These are phyloP conservation scores for Raffaelea ambrosiae DNA, from an alignment of 2,329 filamentous ascomycete species.

Conservation along the genomic window DNA sequence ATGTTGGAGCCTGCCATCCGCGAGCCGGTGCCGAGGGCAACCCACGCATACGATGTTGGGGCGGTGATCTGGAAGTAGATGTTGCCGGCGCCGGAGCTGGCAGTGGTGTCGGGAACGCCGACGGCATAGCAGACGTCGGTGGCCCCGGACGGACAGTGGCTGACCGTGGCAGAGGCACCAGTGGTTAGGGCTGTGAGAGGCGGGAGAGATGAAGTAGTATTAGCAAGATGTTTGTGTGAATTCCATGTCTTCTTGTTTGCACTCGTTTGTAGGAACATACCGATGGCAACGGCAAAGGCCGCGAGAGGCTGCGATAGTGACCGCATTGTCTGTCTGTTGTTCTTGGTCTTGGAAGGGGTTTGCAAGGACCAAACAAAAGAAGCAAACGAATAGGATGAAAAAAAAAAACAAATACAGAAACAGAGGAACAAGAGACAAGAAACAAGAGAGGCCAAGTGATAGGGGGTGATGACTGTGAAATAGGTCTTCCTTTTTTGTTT, in stretches of 20 bases:
- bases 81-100: slow-evolving; percentile 39
- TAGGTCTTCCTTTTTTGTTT: too few relatives aligned
- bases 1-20: slow-evolving; percentile 50
- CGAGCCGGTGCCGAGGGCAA: slow-evolving; percentile 47
- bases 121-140: slow-evolving; percentile 45
- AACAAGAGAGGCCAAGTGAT: too few relatives aligned
- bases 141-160: slow-evolving; percentile 29
- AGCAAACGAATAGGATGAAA: too few relatives aligned
- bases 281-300: too few relatives aligned
- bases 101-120: slow-evolving; percentile 42
- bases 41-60: slow-evolving; percentile 44
- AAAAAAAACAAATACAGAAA: too few relatives aligned
- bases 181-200: slow-evolving; percentile 5
- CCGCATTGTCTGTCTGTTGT: too few relatives aligned
- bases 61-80: slow-evolving; percentile 55
- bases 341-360: too few relatives aligned
- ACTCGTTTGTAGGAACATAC: neutral
- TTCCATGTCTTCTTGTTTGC: neutral
- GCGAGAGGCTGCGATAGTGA: too few relatives aligned
- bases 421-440: too few relatives aligned
- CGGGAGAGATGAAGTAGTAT: slow-evolving; percentile 1
- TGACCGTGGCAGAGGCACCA: slow-evolving; percentile 2
- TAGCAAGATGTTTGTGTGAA: neutral
- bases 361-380: too few relatives aligned
- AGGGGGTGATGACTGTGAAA: too few relatives aligned